Percentiles rank a stretch among this genome's conserved stretches.
These are phyloP conservation scores for Didymella keratinophila DNA, from an alignment of 2,329 filamentous ascomycete genomes.

Conservation along the genomic window DNA sequence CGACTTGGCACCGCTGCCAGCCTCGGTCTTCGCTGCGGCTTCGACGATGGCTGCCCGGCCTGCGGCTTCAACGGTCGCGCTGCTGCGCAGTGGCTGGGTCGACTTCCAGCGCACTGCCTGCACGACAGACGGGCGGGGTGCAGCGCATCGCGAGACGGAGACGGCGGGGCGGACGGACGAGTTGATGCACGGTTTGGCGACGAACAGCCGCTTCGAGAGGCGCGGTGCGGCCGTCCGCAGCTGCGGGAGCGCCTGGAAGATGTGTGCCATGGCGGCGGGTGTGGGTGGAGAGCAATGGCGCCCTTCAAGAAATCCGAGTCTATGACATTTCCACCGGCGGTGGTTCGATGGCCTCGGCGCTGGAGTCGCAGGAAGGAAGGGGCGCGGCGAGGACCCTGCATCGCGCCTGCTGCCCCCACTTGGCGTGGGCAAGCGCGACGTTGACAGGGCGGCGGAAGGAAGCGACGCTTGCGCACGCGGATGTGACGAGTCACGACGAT, in stretches of 20 bases:
- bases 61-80: conserved; percentile 28
- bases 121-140: conserved; percentile 37
- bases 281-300: conserved; percentile 14
- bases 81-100: conserved; percentile 41
- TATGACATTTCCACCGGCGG: conserved; percentile 20
- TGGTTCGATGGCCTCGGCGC: conserved; percentile 15
- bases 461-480: conserved; percentile 13
- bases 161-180: conserved; percentile 33
- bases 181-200: conserved; percentile 43
- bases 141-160: conserved; percentile 20
- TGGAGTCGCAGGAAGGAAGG: conserved; percentile 2
- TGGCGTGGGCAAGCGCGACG: conserved; percentile 12
- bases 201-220: conserved; percentile 48
- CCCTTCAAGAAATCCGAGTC: conserved; percentile 3
- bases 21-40: conserved; percentile 22
- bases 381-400: conserved; percentile 21
- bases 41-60: conserved; percentile 23
- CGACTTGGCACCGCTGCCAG: conserved; percentile 20
- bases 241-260: conserved; percentile 49
- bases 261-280: conserved; percentile 40
- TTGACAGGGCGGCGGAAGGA: conserved; percentile 16
- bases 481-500: conserved; percentile 1
- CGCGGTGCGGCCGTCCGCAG: conserved; percentile 50
- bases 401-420: conserved; percentile 7
- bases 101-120: conserved; percentile 47